phyloP scores from a whole-genome alignment of 2,329 filamentous ascomycete species.

The Pseudogymnoascus sp. region DNA sequence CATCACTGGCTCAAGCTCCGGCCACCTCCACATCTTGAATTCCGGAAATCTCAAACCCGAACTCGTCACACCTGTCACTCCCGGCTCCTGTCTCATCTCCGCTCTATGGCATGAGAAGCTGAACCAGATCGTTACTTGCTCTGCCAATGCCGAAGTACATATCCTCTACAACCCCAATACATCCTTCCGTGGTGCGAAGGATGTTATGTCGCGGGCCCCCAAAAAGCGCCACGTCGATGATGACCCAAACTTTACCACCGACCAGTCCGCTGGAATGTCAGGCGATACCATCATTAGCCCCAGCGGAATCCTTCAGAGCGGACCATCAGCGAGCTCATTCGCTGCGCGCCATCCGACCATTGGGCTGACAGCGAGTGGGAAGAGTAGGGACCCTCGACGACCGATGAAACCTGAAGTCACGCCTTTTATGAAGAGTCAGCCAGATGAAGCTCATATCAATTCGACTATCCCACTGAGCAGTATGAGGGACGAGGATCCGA shows the following conservation, averaged over 20 bases:
- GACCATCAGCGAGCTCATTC: constrained; percentile 34
- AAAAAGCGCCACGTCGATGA: constrained; percentile 96
- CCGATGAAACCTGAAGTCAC: constrained; percentile 80
- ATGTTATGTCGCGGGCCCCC: constrained; percentile 85
- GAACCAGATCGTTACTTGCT: constrained; percentile 93
- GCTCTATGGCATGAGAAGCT: constrained; percentile 90
- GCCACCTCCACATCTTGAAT: constrained; percentile 86
- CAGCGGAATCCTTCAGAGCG: constrained; percentile 50
- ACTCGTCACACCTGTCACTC: constrained; percentile 80
- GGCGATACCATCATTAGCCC: constrained; percentile 72
- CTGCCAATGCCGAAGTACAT: constrained; percentile 81
- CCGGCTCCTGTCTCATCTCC: constrained; percentile 70
- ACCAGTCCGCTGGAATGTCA: constrained; percentile 71
- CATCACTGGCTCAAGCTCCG: constrained; percentile 78
- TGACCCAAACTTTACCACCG: constrained; percentile 77
- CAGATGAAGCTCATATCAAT: constrained; percentile 81
- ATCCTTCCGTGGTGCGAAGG: constrained; percentile 72
- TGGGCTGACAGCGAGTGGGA: constrained; percentile 70
- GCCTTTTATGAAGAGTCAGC: constrained; percentile 83
- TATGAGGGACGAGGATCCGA: constrained; percentile 93
- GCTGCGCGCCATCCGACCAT: constrained; percentile 57
- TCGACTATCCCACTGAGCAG: constrained; percentile 81
- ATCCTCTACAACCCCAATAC: constrained; percentile 83
- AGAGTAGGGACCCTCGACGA: constrained; percentile 67
- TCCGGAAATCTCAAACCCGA: constrained; percentile 82